Evolutionary conservation across 352 stramenopile genomes (phyloP), one percentile per base, ranked within the genome.

Genomic region (Phytophthora aleatoria): DNA sequence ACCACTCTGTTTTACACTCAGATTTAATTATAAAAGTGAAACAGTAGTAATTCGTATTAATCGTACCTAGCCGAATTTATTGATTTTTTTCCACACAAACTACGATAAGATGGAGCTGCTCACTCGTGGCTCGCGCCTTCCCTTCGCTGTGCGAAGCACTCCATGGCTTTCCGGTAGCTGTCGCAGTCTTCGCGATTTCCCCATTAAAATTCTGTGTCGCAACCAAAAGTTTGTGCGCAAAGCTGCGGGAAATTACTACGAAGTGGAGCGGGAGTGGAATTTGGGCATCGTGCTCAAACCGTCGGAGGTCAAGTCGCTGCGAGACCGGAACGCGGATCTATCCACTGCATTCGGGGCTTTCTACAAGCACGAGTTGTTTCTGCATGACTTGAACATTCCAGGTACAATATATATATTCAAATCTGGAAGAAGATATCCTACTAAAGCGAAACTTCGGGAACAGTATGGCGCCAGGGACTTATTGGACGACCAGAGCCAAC

Each of bases 301-400:
- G 24, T 91, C 81, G 12, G 86, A 94, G 53, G 86, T 94, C 56
- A 94, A 94, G 64, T 80, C 82, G 49, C 69, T 94, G 35, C 71
- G 86, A 30, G 75, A 69, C 27, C 77, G 75, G 24, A 91, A 92
- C 56, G 82, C 64, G 0, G 84, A 94, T 60, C 56, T 93, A 30
- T 92, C 86, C 27, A 84, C 79, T 16, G 82, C 86, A 2, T 94
- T 92, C 53, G 86, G 71, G 7, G 82, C 85, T 44, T 90, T 93
- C 49, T 94, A 88, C 64, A 74, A 83, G 36, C 58, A 83, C 57
- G 86, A 94, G 56, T 43, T 94, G 35, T 92, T 80, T 61, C 51
- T 94, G 28, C 83, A 95, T 60, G 70, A 95, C 41, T 74, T 92
- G 48, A 79, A 89, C 49, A 91, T 95, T 61, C 86, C 86, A 72